Evolutionary conservation across 2,329 filamentous ascomycete genomes (phyloP).

Genomic region (Pseudocercospora macadamiae): DNA sequence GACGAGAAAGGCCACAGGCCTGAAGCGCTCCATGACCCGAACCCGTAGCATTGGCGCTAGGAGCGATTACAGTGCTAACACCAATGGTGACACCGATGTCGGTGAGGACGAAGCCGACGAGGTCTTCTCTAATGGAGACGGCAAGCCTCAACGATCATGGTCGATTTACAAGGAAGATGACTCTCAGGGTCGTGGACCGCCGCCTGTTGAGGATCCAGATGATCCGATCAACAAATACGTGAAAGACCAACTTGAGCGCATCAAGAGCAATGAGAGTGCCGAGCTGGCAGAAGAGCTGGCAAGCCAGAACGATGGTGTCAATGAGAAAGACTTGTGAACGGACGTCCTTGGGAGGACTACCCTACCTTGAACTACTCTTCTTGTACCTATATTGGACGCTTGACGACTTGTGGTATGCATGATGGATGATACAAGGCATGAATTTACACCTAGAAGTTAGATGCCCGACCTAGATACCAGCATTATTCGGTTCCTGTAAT

Average conservation of each 20-base stretch:
- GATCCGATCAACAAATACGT: slow-evolving; percentile 80
- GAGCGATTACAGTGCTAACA: slow-evolving; percentile 66
- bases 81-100: slow-evolving; percentile 38
- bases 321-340: slow-evolving; percentile 19
- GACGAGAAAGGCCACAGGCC: slow-evolving; percentile 64
- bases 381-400: not conserved
- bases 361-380: not conserved
- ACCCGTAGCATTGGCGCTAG: slow-evolving; percentile 77
- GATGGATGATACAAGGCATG: not conserved
- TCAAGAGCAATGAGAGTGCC: slow-evolving; percentile 62
- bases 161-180: slow-evolving; percentile 58
- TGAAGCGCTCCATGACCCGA: slow-evolving; percentile 35
- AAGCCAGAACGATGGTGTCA: slow-evolving; percentile 47
- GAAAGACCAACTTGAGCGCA: slow-evolving; percentile 74
- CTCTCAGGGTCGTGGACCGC: slow-evolving; percentile 37
- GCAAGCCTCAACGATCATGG: slow-evolving; percentile 41
- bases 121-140: slow-evolving; percentile 26
- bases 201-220: slow-evolving; percentile 41
- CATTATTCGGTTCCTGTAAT: no score
- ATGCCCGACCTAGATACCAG: not conserved
- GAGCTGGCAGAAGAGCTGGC: slow-evolving; percentile 66
- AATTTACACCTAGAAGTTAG: not conserved
- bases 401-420: not conserved
- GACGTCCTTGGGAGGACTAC: not conserved
- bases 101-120: slow-evolving; percentile 42